These are phyloP conservation scores for Camelina hispida DNA, from an alignment of 345 rosid species.

Conservation along the genomic window DNA sequence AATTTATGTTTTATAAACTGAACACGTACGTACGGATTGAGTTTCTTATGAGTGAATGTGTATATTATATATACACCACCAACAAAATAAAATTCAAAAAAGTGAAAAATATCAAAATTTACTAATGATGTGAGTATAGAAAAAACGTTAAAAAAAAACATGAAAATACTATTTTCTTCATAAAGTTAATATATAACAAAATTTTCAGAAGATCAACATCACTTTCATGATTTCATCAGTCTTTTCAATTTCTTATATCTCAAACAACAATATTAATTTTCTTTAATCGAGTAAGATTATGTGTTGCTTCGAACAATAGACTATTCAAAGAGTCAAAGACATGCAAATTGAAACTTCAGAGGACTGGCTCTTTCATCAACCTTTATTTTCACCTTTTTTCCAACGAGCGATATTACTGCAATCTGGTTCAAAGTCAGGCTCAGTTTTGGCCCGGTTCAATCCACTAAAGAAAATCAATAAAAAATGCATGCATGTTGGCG, in stretches of 20 bases:
- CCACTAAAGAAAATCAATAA: background rate
- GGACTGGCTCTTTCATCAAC: conserved; percentile 3
- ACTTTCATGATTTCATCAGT: background rate
- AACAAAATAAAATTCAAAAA: background rate
- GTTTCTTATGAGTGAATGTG: no score
- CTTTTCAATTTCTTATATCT: background rate
- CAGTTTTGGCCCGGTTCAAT: background rate
- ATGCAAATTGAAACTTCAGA: conserved; percentile 2
- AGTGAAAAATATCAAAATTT: background rate
- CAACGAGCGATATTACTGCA: background rate
- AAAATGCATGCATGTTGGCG: no score
- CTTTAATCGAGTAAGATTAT: background rate
- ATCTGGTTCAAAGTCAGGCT: background rate
- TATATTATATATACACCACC: conserved; percentile 5
- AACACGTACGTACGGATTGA: no score
- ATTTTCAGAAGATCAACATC: background rate
- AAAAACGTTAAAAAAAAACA: no score
- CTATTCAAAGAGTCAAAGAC: conserved; percentile 9
- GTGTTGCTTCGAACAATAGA: conserved; percentile 11
- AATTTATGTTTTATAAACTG: no score
- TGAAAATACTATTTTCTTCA: background rate
- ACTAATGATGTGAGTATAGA: background rate
- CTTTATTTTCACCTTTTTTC: background rate
- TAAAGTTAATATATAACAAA: background rate
- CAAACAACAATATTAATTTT: background rate